Conservation (phyloP, 495 filamentous ascomycete species). For the Patellaria atrata region DNA sequence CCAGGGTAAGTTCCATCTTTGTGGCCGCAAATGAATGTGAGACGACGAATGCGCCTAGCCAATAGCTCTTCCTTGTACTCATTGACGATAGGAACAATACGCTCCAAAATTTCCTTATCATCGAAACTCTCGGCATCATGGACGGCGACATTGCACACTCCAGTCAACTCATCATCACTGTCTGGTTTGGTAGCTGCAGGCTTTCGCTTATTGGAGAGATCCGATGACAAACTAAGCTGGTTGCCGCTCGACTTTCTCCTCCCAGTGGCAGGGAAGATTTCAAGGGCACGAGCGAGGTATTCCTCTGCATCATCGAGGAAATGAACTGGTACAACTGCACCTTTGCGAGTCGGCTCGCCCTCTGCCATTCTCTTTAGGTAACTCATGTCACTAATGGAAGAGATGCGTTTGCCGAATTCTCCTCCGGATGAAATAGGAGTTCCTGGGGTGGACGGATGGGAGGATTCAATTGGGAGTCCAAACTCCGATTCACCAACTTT, state of each 20-base stretch:
- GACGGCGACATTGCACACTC: constrained; percentile 82
- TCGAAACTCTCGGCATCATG: constrained; percentile 78
- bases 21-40: constrained; percentile 94
- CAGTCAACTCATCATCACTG: constrained; percentile 63
- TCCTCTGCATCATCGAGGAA: constrained; percentile 93
- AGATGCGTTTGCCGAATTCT: constrained; percentile 53
- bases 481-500: constrained; percentile 86
- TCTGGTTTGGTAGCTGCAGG: constrained; percentile 37
- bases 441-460: constrained; percentile 67
- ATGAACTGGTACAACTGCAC: constrained; percentile 82
- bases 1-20: constrained; percentile 89
- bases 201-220: constrained; percentile 57
- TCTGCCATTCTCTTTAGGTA: constrained; percentile 55
- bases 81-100: constrained; percentile 61
- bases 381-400: constrained; percentile 93
- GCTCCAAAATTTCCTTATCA: constrained; percentile 62
- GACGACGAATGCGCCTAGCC: constrained; percentile 62
- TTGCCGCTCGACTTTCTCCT: constrained; percentile 32
- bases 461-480: constrained; percentile 58
- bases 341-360: constrained; percentile 71
- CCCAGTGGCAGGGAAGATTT: constrained; percentile 51
- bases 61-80: constrained; percentile 74
- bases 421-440: constrained; percentile 62
- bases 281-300: constrained; percentile 61
- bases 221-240: constrained; percentile 50